These are phyloP conservation scores for Aspergillus asperescens DNA, from an alignment of 495 filamentous ascomycete species.

Conservation along the genomic window DNA sequence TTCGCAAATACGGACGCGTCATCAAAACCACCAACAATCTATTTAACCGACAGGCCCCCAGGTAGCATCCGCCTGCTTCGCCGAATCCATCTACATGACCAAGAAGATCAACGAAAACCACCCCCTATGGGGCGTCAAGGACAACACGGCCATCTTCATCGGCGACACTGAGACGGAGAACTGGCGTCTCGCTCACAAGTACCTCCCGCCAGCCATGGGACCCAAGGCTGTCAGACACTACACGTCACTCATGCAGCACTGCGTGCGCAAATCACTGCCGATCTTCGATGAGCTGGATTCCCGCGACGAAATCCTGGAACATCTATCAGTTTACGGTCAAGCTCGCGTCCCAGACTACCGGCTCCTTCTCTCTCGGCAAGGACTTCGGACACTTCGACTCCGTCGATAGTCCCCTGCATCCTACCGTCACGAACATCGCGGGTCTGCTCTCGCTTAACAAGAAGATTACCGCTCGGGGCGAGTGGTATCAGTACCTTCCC, in stretches of 20 bases:
- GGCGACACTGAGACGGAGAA: constrained; percentile 46
- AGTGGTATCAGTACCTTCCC: constrained; percentile 48
- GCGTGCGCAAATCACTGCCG: constrained; percentile 31
- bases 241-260: constrained; percentile 44
- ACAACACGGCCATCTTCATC: constrained; percentile 48
- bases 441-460: constrained; percentile 45
- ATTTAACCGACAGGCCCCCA: constrained; percentile 47
- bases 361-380: constrained; percentile 41
- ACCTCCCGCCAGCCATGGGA: constrained; percentile 46
- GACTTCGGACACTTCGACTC: constrained; percentile 47
- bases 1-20: constrained; percentile 47
- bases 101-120: constrained; percentile 49
- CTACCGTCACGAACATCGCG: constrained; percentile 35
- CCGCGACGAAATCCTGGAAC: constrained; percentile 43
- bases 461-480: constrained; percentile 38
- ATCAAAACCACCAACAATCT: constrained; percentile 50
- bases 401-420: constrained; percentile 36
- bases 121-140: constrained; percentile 46
- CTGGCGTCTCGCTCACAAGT: constrained; percentile 49
- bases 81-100: constrained; percentile 45
- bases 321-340: constrained; percentile 56
- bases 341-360: constrained; percentile 46
- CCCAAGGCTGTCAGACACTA: constrained; percentile 54
- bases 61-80: constrained; percentile 31
- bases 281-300: constrained; percentile 50